These are phyloP conservation scores for Talaromyces sp. DNA, from an alignment of 2,329 filamentous ascomycete genomes.

Conservation along the genomic window DNA sequence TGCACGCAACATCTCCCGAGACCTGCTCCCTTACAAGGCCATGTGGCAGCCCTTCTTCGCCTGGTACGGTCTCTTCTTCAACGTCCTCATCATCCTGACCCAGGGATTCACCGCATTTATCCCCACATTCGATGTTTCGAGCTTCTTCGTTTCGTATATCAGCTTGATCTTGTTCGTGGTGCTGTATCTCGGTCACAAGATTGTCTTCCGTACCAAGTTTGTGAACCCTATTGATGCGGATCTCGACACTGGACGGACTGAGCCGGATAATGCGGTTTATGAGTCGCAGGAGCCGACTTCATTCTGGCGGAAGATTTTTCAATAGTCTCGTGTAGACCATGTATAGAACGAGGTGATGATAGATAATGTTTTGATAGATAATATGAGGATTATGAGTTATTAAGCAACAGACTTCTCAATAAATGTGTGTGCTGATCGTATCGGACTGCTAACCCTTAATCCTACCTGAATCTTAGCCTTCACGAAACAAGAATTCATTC, in stretches of 20 bases:
- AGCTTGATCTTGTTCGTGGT: conserved; percentile 60
- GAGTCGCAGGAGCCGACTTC: conserved; percentile 32
- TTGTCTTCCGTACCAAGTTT: conserved; percentile 43
- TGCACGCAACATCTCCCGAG: conserved; percentile 56
- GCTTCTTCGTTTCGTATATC: conserved; percentile 65
- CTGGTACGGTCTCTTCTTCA: conserved; percentile 65
- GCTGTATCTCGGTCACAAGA: conserved; percentile 53
- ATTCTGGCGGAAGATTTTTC: conserved; percentile 27
- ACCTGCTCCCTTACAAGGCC: conserved; percentile 59
- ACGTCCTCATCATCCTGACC: conserved; percentile 61
- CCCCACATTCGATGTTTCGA: conserved; percentile 43
- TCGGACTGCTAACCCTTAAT: not conserved
- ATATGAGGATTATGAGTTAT: not conserved
- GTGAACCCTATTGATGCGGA: conserved; percentile 43
- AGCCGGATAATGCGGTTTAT: conserved; percentile 35
- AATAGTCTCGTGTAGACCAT: not conserved
- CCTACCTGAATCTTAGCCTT: not conserved
- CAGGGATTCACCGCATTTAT: conserved; percentile 69
- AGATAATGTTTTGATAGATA: not conserved
- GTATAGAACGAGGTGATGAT: not conserved
- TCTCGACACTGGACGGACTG: conserved; percentile 40
- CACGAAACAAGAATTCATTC: no score
- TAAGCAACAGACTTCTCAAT: not conserved
- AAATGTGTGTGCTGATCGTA: not conserved
- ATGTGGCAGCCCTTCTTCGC: conserved; percentile 62